Evolutionary conservation across 2,329 filamentous ascomycete genomes (phyloP).

Genomic region (Fusarium dlaminii): DNA sequence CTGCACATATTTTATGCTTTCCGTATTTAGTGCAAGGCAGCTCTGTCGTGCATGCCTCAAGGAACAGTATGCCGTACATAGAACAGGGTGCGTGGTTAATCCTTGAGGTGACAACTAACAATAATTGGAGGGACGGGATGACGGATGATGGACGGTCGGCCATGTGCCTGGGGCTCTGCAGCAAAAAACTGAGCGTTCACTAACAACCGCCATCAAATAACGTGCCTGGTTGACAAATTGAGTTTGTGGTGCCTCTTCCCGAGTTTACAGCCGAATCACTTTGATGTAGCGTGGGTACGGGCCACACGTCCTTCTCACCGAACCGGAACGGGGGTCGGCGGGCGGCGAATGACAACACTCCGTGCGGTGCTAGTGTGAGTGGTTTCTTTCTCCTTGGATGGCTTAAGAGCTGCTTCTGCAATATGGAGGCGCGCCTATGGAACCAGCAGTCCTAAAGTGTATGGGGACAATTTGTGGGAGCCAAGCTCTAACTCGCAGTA

Average conservation of each 20-base stretch:
- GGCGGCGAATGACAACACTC: neutral
- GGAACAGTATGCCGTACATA: neutral
- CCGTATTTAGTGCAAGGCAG: neutral
- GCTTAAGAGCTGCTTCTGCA: conserved; percentile 10
- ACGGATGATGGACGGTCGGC: conserved; percentile 21
- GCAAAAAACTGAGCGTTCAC: conserved; percentile 5
- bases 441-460: conserved; percentile 14
- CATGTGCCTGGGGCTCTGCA: conserved; percentile 19
- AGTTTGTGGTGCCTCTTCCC: conserved; percentile 20
- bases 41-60: conserved; percentile 36
- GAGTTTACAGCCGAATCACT: conserved; percentile 30
- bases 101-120: neutral
- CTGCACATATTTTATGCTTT: neutral
- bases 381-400: conserved; percentile 22
- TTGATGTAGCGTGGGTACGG: neutral
- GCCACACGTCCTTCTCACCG: conserved; percentile 36
- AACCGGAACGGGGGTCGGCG: conserved; percentile 9
- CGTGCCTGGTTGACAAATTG: conserved; percentile 7
- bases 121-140: conserved; percentile 25
- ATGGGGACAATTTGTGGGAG: conserved; percentile 15
- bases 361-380: conserved; percentile 9
- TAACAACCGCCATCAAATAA: conserved; percentile 22
- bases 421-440: conserved; percentile 38
- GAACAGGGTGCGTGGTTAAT: neutral
- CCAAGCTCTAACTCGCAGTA: conserved; percentile 17